These are phyloP conservation scores for Pisolithus orientalis DNA, from an alignment of 768 basidiomycete genomes.

Conservation along the genomic window DNA sequence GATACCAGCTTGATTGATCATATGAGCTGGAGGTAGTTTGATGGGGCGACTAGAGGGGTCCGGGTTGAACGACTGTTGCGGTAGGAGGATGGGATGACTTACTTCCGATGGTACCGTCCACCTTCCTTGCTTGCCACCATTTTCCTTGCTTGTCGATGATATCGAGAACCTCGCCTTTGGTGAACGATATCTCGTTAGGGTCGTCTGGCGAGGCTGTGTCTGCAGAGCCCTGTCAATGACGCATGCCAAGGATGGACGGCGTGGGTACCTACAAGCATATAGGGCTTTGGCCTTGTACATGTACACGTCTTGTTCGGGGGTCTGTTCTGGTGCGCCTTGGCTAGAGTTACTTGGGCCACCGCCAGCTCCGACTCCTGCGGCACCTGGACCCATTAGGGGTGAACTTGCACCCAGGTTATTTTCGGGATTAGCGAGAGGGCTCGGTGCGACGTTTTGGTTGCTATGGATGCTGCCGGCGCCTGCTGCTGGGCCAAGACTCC, in stretches of 20 bases:
- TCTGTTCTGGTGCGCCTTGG: conserved; percentile 20
- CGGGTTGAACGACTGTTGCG: conserved; percentile 7
- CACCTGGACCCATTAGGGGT: conserved; percentile 61
- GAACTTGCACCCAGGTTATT: conserved; percentile 45
- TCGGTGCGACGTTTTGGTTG: conserved; percentile 26
- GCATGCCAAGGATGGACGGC: conserved; percentile 1
- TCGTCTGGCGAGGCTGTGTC: conserved; percentile 94
- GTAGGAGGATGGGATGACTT: conserved; percentile 27
- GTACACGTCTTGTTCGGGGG: conserved; percentile 39
- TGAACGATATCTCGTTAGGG: conserved; percentile 92
- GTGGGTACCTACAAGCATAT: conserved; percentile 67
- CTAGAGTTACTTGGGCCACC: conserved; percentile 21
- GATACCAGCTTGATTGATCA: conserved; percentile 30
- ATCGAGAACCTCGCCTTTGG: conserved; percentile 88
- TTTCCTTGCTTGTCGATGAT: conserved; percentile 90
- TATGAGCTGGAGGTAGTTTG: conserved; percentile 80
- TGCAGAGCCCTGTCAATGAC: conserved; percentile 31
- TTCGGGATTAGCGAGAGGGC: conserved; percentile 41
- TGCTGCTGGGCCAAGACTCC: conserved; percentile 48
- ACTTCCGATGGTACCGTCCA: conserved; percentile 76
- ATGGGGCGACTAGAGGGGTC: conserved; percentile 59
- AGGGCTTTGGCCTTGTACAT: conserved; percentile 81
- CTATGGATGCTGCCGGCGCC: conserved; percentile 53
- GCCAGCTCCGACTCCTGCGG: conserved; percentile 57
- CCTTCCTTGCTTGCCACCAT: conserved; percentile 87